These are phyloP conservation scores for Salvia hispanica DNA, from an alignment of 257 asterid species.

Conservation along the genomic window DNA sequence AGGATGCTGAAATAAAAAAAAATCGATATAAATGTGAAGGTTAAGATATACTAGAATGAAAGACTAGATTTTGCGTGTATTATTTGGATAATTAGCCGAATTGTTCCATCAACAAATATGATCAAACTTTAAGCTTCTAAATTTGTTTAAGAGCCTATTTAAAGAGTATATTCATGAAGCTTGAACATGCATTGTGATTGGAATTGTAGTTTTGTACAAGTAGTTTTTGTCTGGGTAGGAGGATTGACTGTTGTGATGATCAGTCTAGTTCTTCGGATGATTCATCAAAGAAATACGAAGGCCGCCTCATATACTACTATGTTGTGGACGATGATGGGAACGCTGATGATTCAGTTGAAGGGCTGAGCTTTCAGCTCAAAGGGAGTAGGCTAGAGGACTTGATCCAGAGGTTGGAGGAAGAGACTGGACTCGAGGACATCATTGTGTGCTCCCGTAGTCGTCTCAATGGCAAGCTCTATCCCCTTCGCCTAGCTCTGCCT, in stretches of 20 bases:
- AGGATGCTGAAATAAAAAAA: no score
- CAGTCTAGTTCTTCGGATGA: slow-evolving; percentile 32
- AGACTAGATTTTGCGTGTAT: neutral
- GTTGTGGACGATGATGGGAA: slow-evolving; percentile 68
- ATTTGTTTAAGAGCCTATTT: neutral
- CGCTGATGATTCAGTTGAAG: slow-evolving; percentile 48
- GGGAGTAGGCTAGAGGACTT: slow-evolving; percentile 71
- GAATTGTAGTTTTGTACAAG: neutral
- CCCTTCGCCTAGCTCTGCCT: slow-evolving; percentile 84
- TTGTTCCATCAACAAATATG: neutral
- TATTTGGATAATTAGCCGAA: neutral
- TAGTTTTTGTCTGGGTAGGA: neutral
- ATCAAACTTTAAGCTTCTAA: neutral
- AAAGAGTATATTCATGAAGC: neutral
- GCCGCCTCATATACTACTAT: slow-evolving; percentile 57
- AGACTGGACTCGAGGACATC: slow-evolving; percentile 59
- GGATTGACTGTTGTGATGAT: neutral
- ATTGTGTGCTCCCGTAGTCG: slow-evolving; percentile 64
- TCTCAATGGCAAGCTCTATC: slow-evolving; percentile 67
- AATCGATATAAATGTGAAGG: no score
- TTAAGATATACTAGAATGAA: no score
- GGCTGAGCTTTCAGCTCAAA: slow-evolving; percentile 57
- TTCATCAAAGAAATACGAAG: slow-evolving; percentile 54
- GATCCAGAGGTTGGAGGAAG: slow-evolving; percentile 64
- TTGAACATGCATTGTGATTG: neutral